Evolutionary conservation across 192 early-diverging fungal species (phyloP).

Genomic region (Helicostylum pulchrum): DNA sequence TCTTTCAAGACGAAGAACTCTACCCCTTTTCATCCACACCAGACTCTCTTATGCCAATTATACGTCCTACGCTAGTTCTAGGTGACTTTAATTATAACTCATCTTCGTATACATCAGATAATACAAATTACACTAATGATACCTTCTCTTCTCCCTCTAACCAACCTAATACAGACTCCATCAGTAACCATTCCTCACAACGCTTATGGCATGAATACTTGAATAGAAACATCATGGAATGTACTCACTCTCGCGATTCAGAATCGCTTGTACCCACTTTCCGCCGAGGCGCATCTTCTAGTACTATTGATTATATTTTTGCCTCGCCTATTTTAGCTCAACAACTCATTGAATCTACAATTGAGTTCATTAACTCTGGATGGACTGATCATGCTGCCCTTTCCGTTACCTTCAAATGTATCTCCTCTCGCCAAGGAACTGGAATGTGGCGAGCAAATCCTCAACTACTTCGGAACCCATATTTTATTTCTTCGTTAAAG

Average conservation of each 20-base stretch:
- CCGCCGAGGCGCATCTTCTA: background rate
- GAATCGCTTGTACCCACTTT: background rate
- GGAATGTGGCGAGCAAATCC: conserved; percentile 20
- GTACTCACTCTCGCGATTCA: background rate
- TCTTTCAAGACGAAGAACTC: background rate
- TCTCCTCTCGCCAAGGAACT: background rate
- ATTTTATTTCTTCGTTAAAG: too few species aligned
- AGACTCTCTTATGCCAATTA: background rate
- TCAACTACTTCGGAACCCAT: background rate
- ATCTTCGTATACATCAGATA: background rate
- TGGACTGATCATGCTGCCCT: background rate
- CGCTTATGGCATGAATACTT: background rate
- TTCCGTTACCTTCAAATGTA: background rate
- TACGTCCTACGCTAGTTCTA: background rate
- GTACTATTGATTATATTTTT: background rate
- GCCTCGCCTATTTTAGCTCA: background rate
- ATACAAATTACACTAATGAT: background rate
- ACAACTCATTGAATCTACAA: background rate
- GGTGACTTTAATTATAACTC: background rate
- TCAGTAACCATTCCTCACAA: background rate
- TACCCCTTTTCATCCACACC: background rate
- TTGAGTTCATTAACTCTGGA: background rate
- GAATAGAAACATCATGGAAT: background rate
- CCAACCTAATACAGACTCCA: background rate
- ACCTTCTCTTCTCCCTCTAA: background rate